Conservation (phyloP, 305 asterid species). For the Salvia sclarea region DNA sequence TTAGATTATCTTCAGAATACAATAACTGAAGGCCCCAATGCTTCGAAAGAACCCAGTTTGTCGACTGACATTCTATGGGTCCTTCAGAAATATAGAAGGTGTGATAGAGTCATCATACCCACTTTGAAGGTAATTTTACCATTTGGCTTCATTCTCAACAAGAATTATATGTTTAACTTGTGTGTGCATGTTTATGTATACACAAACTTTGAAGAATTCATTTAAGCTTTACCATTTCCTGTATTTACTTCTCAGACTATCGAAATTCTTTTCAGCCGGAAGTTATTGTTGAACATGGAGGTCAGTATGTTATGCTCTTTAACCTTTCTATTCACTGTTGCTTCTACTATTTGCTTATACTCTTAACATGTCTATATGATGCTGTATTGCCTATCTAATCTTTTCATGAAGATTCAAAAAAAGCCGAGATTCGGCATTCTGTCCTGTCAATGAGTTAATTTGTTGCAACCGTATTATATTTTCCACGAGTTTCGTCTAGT, state of each 20-base stretch:
- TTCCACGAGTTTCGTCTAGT: background rate
- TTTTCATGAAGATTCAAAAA: background rate
- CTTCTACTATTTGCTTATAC: background rate
- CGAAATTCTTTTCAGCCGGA: constrained; percentile 88
- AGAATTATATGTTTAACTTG: background rate
- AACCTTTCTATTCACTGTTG: constrained; percentile 5
- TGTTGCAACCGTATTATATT: constrained; percentile 16
- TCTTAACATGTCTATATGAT: background rate
- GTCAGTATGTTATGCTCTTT: constrained; percentile 51
- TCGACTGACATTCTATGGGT: constrained; percentile 86
- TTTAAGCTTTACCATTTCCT: constrained; percentile 27
- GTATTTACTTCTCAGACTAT: constrained; percentile 65
- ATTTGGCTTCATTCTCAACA: constrained; percentile 15
- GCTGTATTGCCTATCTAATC: background rate
- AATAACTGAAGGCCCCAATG: constrained; percentile 46
- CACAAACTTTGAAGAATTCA: background rate
- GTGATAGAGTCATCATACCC: constrained; percentile 82
- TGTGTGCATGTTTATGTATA: background rate
- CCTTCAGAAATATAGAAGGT: constrained; percentile 65
- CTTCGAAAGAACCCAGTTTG: constrained; percentile 50
- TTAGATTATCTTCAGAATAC: constrained; percentile 62
- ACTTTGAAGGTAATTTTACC: constrained; percentile 70
- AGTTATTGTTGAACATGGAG: constrained; percentile 75
- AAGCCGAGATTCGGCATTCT: background rate
- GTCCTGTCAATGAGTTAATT: background rate